Percentiles rank a stretch among this genome's conserved stretches.
phyloP scores from a whole-genome alignment of 106 monocot species.

The Apostasia ramifera region DNA sequence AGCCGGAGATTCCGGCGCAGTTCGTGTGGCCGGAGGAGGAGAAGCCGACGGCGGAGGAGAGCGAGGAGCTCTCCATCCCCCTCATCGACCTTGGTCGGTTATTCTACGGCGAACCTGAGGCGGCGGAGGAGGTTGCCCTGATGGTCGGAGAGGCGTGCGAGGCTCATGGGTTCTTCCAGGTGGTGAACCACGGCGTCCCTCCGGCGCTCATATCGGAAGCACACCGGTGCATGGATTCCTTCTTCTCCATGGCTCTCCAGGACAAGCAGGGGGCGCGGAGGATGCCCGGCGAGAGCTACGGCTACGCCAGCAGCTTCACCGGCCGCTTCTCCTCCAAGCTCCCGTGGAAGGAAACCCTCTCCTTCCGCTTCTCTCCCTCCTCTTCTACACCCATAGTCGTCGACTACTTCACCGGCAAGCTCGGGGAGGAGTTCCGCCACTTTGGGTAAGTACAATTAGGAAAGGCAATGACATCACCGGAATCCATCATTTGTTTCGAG shows the following conservation, averaged over 20 bases:
- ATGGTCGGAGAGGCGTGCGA: conserved; percentile 49
- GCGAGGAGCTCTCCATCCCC: conserved; percentile 54
- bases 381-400: conserved; percentile 9
- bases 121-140: conserved; percentile 10
- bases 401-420: conserved; percentile 37
- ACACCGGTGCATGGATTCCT: conserved; percentile 41
- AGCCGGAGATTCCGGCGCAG: conserved; percentile 40
- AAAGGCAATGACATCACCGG: no score
- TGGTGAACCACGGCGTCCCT: conserved; percentile 78
- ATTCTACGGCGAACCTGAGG: conserved; percentile 12
- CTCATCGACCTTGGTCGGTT: conserved; percentile 51
- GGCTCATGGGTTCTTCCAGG: conserved; percentile 89
- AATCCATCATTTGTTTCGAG: no score
- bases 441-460: conserved; percentile 30
- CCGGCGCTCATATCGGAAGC: conserved; percentile 42
- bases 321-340: conserved; percentile 79
- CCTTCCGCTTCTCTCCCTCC: conserved; percentile 42
- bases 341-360: conserved; percentile 92
- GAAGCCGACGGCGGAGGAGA: conserved; percentile 34
- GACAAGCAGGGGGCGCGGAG: conserved; percentile 72
- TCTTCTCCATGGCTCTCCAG: conserved; percentile 64
- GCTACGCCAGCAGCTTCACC: conserved; percentile 92
- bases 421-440: conserved; percentile 31
- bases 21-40: conserved; percentile 73
- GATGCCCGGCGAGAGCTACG: conserved; percentile 56